Base-by-base conservation (phyloP, 148 eudicot species). In the Fagopyrum tataricum region DNA sequence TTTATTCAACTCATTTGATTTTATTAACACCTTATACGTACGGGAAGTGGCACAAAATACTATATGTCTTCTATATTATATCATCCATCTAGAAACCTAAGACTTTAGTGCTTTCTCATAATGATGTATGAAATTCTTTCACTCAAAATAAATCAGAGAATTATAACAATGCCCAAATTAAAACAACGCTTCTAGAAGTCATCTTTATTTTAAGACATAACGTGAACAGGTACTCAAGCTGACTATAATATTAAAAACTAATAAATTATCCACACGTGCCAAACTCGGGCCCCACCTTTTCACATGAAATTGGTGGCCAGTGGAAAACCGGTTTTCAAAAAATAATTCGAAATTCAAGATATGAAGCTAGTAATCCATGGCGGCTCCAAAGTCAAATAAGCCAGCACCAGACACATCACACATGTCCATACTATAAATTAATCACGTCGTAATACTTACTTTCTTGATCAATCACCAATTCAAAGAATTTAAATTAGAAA, bases 361-460 rank as follows among this genome's bases (percentile, higher is more conserved):
- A 11, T 59, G 40, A 37, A 64, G 68, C 68, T 5, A 64, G 69
- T 64, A 37, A 64, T 64, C 69, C 69, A 31, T 64, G 69, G 69
- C 69, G 69, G 69, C 43, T 64, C 43, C 12, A 37, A 31, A 64
- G 67, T 61, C 67, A 61, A 61, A 24, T 15, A 31, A 64, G 43
- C 44, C 69, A 37, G 44, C 69, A 2, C 20, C 18, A 11, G 39
- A 39, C 67, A 61, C 15, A 14, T 24, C 67, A 6, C 4, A 11
- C 13, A 31, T 39, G 5, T 61, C 31, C 67, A 26, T 61, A 6
- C 17, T 61, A 61, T 61, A 61, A 61, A 26, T 61, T 11, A 26
- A 10, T 10, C 67, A 4, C 40, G 17, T 26, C 40, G 6, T 26
- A 6, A 24, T 24, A 10, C 41, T 6, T 4, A 18, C 67, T 62